These are phyloP conservation scores for Isabelozyma pseudorhagii DNA, from an alignment of 805 yeast species.

Conservation along the genomic window DNA sequence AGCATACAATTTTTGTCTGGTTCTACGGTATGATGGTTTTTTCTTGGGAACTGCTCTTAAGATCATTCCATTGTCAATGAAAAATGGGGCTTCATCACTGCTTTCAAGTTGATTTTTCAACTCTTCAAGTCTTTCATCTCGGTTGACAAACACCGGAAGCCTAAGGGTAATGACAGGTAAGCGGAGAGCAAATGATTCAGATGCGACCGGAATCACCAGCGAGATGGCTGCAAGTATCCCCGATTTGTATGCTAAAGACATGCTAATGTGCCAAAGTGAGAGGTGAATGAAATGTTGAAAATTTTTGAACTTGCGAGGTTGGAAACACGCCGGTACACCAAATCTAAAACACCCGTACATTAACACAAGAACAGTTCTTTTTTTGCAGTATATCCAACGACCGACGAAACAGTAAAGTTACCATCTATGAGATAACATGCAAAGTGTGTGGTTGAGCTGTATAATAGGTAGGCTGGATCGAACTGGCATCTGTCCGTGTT, in stretches of 20 bases:
- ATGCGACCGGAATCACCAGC: not conserved
- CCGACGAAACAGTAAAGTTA: too few relatives aligned
- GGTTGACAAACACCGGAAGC: not conserved
- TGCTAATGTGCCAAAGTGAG: not conserved
- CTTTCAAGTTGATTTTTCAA: constrained; percentile 38
- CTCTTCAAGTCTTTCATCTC: constrained; percentile 30
- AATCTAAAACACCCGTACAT: not conserved
- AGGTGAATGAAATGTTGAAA: not conserved
- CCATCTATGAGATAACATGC: too few relatives aligned
- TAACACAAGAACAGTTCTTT: not conserved
- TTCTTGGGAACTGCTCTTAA: constrained; percentile 91
- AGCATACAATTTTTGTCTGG: constrained; percentile 78
- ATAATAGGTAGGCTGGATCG: too few relatives aligned
- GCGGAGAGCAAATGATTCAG: constrained; percentile 6
- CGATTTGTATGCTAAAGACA: not conserved
- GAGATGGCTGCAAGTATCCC: not conserved
- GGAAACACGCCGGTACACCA: not conserved
- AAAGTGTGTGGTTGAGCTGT: too few relatives aligned
- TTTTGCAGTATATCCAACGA: too few relatives aligned
- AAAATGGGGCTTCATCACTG: constrained; percentile 33
- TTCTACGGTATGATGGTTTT: constrained; percentile 82
- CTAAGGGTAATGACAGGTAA: constrained; percentile 7
- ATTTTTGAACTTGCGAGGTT: not conserved
- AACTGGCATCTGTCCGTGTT: too few relatives aligned
- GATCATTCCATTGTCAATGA: constrained; percentile 63